Evolutionary conservation across 2,329 filamentous ascomycete species (phyloP).

Genomic region (Aspergillus fischeri): DNA sequence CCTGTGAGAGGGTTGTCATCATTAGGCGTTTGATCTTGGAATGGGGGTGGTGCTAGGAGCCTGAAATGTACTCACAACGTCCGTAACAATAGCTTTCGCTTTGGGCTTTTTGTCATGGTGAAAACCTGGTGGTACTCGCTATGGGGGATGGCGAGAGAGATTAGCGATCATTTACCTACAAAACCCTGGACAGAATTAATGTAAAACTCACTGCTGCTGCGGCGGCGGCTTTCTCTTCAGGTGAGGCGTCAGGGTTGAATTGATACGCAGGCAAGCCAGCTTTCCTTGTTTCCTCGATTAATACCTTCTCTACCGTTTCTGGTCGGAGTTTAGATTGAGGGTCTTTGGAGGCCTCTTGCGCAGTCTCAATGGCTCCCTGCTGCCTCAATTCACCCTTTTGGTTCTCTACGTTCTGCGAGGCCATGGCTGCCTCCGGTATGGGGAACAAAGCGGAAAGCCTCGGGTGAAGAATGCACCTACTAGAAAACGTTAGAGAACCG

Average conservation of each 20-base stretch:
- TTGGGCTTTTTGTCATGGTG: constrained; percentile 47
- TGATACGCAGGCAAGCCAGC: constrained; percentile 76
- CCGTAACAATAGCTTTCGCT: constrained; percentile 61
- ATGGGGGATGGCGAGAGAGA: constrained; percentile 7
- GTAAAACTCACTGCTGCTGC: constrained; percentile 63
- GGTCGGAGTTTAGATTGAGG: constrained; percentile 64
- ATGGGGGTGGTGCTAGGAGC: not conserved
- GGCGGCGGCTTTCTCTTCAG: constrained; percentile 79
- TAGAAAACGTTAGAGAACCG: constrained; percentile 4
- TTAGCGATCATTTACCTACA: constrained; percentile 6
- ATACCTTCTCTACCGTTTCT: constrained; percentile 66
- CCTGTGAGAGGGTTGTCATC: constrained; percentile 32
- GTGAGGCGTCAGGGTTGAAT: constrained; percentile 80
- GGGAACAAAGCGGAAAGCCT: constrained; percentile 9
- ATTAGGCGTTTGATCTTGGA: not conserved
- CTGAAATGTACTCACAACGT: constrained; percentile 51
- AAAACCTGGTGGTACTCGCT: constrained; percentile 63
- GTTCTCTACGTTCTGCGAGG: constrained; percentile 26
- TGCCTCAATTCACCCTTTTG: constrained; percentile 66
- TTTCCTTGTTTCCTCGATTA: constrained; percentile 73
- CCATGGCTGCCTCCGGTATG: constrained; percentile 21
- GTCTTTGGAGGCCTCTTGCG: constrained; percentile 51
- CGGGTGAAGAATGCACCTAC: constrained; percentile 14
- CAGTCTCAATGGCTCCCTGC: constrained; percentile 74
- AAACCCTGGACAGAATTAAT: not conserved